A percentile compares a stretch with the other conserved stretches of the same genome.
Conservation (phyloP, 2,329 filamentous ascomycete species). For the Sporothrix curviconia region DNA sequence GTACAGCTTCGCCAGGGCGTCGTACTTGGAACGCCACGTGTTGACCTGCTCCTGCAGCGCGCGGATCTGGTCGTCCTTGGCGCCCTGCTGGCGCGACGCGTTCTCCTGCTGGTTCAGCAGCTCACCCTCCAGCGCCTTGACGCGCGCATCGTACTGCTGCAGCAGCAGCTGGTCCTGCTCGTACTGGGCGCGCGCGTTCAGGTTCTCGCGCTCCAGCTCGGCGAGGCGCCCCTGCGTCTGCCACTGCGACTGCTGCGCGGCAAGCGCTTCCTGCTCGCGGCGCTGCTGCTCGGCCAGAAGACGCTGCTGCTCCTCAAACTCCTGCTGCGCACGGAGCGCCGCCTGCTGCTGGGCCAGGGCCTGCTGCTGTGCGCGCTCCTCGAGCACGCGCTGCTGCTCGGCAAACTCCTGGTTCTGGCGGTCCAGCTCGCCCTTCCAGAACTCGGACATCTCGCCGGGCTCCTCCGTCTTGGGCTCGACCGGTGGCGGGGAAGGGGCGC, state of each 20-base stretch:
- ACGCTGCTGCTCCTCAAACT: slow-evolving; percentile 96
- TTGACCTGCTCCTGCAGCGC: slow-evolving; percentile 95
- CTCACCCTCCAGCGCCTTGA: slow-evolving; percentile 88
- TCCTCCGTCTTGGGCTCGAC: slow-evolving; percentile 65
- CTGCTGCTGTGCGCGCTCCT: slow-evolving; percentile 78
- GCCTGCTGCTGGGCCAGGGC: slow-evolving; percentile 75
- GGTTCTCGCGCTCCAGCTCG: slow-evolving; percentile 89
- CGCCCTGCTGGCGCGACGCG: slow-evolving; percentile 74
- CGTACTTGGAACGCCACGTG: slow-evolving; percentile 95
- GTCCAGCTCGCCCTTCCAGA: slow-evolving; percentile 91
- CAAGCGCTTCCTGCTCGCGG: slow-evolving; percentile 80
- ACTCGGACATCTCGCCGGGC: slow-evolving; percentile 92
- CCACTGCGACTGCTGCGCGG: slow-evolving; percentile 82
- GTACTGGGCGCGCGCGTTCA: slow-evolving; percentile 90
- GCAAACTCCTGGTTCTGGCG: slow-evolving; percentile 92
- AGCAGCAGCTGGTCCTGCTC: slow-evolving; percentile 96
- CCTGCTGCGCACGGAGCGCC: slow-evolving; percentile 76
- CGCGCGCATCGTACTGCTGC: slow-evolving; percentile 89
- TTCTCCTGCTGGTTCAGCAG: slow-evolving; percentile 75
- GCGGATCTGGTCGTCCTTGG: slow-evolving; percentile 90
- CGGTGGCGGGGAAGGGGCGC: slow-evolving; percentile 63
- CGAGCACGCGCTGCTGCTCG: slow-evolving; percentile 81
- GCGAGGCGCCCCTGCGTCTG: slow-evolving; percentile 95
- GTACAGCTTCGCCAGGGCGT: slow-evolving; percentile 92
- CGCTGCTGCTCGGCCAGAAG: slow-evolving; percentile 82